Base-by-base conservation (phyloP, 257 asterid genomes). In the Solanum paucissectum region DNA sequence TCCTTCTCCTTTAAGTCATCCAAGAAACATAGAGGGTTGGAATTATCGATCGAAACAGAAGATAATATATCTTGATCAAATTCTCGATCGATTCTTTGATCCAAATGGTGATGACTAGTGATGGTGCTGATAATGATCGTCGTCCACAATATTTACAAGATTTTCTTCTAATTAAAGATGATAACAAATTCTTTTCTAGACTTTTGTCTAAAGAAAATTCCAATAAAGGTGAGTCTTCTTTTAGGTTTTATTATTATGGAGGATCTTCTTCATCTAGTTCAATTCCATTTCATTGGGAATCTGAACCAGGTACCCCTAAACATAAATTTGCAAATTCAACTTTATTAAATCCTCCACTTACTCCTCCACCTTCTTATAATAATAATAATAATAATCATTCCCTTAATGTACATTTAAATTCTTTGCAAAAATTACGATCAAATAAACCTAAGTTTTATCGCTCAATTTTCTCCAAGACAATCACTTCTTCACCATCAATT, bases 241-340 rank as follows among this genome's bases (percentile, higher is more conserved):
- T 91, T 90, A 58, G 94, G 75, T 93, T 92, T 49, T 83, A 89
- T 87, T 94, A 94, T 90, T 94, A 92, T 86, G 96, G 91, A 52
- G 96, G 92, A 52, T 91, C 93, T 81, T 85, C 81, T 62, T 81
- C 82, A 36, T 38, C 92, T 68, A 94, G 98, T n/a, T 86, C 96
- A 3, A 91, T 95, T 69, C 98, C 98, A 5, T 95, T 95, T 91
- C 7, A 44, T 87, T 95, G 98, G 98, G 98, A 95, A 85, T 93
- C 98, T 14, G 90, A 86, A 89, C 98, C 98, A 52, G 98, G 98
- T 2, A 95, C 98, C 37, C 98, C 98, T 1, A 94, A 93, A 71
- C 94, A 94, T 88, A 68, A 83, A 73, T 68, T 83, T 62, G 87
- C 87, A 86, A 44, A 81, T 90, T 91, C 94, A 37, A 90, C 90